A percentile compares a stretch with the other conserved stretches of the same genome.
phyloP scores from a whole-genome alignment of 306 rosid genomes.

The Senna tora region DNA sequence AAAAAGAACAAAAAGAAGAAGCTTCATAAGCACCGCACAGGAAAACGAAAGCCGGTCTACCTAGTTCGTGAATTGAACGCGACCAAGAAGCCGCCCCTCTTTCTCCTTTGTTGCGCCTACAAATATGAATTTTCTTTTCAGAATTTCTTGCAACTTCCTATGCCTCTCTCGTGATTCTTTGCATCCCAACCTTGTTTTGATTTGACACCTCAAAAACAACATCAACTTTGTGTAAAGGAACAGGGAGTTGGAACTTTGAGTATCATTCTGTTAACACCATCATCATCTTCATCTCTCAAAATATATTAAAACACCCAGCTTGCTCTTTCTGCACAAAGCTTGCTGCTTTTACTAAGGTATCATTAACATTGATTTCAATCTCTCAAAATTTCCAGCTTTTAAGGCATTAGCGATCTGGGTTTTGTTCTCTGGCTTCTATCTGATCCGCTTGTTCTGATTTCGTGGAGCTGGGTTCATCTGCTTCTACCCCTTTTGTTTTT shows the following conservation, averaged over 20 bases:
- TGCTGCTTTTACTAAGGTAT: constrained; percentile 43
- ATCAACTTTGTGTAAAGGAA: constrained; percentile 36
- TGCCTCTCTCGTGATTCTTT: constrained; percentile 38
- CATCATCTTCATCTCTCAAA: neutral
- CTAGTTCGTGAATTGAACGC: constrained; percentile 52
- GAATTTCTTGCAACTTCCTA: constrained; percentile 49
- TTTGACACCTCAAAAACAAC: constrained; percentile 9
- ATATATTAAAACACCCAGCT: neutral
- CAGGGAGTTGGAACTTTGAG: constrained; percentile 9
- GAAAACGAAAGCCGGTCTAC: constrained; percentile 59
- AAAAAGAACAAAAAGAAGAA: constrained; percentile 45
- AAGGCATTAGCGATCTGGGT: constrained; percentile 37
- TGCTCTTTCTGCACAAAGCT: neutral
- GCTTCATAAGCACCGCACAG: constrained; percentile 53
- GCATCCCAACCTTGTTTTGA: constrained; percentile 36
- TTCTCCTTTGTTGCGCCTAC: constrained; percentile 42
- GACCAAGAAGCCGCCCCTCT: constrained; percentile 50
- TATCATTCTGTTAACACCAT: neutral
- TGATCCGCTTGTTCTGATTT: constrained; percentile 46
- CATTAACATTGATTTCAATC: constrained; percentile 31
- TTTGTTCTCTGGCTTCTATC: constrained; percentile 23
- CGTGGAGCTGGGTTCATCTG: constrained; percentile 28
- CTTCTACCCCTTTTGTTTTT: neutral
- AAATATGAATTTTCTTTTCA: constrained; percentile 57
- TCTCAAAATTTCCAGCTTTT: constrained; percentile 24